These are phyloP conservation scores for Pinus albicaulis DNA, from an alignment of 75 land plant genomes.

Conservation along the genomic window DNA sequence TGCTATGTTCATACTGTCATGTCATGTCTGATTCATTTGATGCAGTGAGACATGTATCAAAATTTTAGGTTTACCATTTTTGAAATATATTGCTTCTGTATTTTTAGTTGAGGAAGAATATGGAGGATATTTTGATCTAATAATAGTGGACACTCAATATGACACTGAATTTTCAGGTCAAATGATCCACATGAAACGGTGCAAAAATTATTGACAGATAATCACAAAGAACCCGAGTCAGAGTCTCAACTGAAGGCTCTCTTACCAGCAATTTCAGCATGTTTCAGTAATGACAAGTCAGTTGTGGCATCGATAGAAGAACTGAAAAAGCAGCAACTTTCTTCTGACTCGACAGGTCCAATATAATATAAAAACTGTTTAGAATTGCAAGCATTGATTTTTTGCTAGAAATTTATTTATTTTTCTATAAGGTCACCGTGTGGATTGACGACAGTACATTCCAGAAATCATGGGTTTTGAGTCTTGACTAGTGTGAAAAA, in stretches of 20 bases:
- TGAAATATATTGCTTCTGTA: neutral
- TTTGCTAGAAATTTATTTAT: too few relatives aligned
- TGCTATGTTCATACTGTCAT: neutral
- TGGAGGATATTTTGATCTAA: neutral
- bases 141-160: neutral
- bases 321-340: constrained; percentile 49
- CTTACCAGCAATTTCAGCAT: constrained; percentile 62
- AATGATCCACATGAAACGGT: constrained; percentile 68
- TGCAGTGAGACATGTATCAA: neutral
- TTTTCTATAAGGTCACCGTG: too few relatives aligned
- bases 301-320: constrained; percentile 61
- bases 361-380: too few relatives aligned
- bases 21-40: neutral
- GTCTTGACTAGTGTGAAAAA: too few relatives aligned
- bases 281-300: constrained; percentile 55
- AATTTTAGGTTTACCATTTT: neutral
- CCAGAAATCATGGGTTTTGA: too few relatives aligned
- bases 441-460: too few relatives aligned
- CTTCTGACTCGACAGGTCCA: constrained; percentile 59
- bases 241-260: constrained; percentile 51
- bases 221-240: constrained; percentile 45
- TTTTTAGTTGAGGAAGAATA: neutral
- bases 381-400: too few relatives aligned
- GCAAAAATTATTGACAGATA: constrained; percentile 36
- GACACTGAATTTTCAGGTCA: constrained; percentile 36